phyloP scores from a whole-genome alignment of 1,284 basidiomycete genomes.

The Trichosporon sp. region DNA sequence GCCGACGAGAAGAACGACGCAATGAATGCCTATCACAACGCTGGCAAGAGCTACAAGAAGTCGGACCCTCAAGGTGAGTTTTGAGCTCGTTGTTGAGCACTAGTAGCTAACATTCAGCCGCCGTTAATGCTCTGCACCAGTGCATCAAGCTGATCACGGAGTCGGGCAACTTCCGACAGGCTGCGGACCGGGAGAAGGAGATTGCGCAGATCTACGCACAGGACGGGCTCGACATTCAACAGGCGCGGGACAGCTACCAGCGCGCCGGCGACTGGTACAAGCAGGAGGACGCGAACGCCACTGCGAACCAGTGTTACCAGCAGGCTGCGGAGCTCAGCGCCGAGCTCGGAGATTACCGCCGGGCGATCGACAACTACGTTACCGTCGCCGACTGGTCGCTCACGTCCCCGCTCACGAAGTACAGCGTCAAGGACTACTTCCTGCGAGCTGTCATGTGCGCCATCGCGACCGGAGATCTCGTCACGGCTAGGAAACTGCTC shows the following conservation, averaged over 20 bases:
- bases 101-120: slow-evolving; percentile 63
- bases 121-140: slow-evolving; percentile 82
- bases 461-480: slow-evolving; percentile 81
- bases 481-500: slow-evolving; percentile 79
- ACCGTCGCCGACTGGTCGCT: slow-evolving; percentile 87
- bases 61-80: slow-evolving; percentile 75
- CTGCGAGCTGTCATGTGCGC: slow-evolving; percentile 84
- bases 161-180: slow-evolving; percentile 90
- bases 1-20: slow-evolving; percentile 85
- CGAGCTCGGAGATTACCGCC: slow-evolving; percentile 79
- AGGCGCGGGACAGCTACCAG: slow-evolving; percentile 85
- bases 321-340: slow-evolving; percentile 94
- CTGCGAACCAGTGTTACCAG: slow-evolving; percentile 93
- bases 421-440: slow-evolving; percentile 98
- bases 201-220: slow-evolving; percentile 90
- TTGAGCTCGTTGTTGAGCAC: too few relatives aligned
- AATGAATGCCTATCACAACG: slow-evolving; percentile 97
- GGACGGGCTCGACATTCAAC: slow-evolving; percentile 56
- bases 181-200: slow-evolving; percentile 96
- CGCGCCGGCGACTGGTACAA: slow-evolving; percentile 97
- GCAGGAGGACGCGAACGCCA: slow-evolving; percentile 96
- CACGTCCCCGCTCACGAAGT: slow-evolving; percentile 85
- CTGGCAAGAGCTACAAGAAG: slow-evolving; percentile 90
- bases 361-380: slow-evolving; percentile 85
- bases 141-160: slow-evolving; percentile 82